Evolutionary conservation across 2,329 filamentous ascomycete genomes (phyloP).

Genomic region (Colletotrichum cereale): DNA sequence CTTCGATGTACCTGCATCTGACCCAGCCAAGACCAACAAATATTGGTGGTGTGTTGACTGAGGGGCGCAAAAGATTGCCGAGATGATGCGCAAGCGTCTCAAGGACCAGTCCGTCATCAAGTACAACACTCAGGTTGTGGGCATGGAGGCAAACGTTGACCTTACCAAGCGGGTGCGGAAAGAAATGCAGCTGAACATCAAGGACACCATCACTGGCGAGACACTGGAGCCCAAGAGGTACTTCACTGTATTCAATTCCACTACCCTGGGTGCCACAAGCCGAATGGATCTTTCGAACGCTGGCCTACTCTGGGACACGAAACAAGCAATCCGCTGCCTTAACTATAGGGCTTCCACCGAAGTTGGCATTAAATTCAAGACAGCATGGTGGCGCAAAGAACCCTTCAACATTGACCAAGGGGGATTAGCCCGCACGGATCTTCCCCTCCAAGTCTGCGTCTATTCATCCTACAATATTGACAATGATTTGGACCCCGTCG

Average conservation of each 20-base stretch:
- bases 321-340: conserved; percentile 46
- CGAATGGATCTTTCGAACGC: conserved; percentile 45
- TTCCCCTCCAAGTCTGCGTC: conserved; percentile 44
- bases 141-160: too few species aligned
- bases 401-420: not conserved
- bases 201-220: too few species aligned
- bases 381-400: conserved; percentile 48
- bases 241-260: conserved; percentile 47
- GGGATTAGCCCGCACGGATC: conserved; percentile 44
- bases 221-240: conserved; percentile 26
- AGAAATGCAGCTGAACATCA: too few species aligned
- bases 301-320: not conserved
- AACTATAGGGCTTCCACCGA: conserved; percentile 49
- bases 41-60: not conserved
- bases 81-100: not conserved
- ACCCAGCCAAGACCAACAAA: not conserved
- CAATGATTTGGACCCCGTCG: conserved; percentile 40
- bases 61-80: not conserved
- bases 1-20: too few species aligned
- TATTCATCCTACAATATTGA: conserved; percentile 50
- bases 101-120: not conserved
- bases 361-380: conserved; percentile 52
- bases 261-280: conserved; percentile 45
- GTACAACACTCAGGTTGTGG: not conserved
- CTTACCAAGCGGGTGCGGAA: too few species aligned